Evolutionary conservation across 306 rosid genomes (phyloP).

Genomic region (Benincasa hispida): DNA sequence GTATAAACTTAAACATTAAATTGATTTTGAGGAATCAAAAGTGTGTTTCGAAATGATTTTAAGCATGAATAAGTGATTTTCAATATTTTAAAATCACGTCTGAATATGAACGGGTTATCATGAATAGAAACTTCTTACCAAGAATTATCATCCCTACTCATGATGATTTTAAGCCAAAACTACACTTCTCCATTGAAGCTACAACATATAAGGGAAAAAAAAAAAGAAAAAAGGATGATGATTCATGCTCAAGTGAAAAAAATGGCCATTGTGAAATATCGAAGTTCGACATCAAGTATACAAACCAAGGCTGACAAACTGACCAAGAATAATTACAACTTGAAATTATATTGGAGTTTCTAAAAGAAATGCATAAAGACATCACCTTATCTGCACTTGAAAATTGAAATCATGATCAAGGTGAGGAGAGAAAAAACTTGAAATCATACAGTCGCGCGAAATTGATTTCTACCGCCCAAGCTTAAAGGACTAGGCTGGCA

Average conservation of each 20-base stretch:
- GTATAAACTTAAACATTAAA: neutral
- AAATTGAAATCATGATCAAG: neutral
- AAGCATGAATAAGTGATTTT: too few species aligned
- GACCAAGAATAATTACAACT: neutral
- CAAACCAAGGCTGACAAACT: neutral
- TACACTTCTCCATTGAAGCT: neutral
- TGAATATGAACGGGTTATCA: neutral
- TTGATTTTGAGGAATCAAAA: too few species aligned
- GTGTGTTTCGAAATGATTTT: too few species aligned
- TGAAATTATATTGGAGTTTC: neutral
- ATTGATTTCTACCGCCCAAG: neutral
- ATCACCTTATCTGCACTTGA: neutral
- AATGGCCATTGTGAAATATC: neutral
- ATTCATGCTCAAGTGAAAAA: neutral
- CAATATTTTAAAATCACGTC: too few species aligned
- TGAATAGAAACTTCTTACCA: neutral
- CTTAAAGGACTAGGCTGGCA: neutral
- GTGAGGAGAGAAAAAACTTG: neutral
- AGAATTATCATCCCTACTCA: neutral
- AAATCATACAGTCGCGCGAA: neutral
- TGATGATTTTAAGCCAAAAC: neutral
- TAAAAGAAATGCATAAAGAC: neutral
- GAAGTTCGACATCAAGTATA: neutral
- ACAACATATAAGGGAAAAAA: neutral
- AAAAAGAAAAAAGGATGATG: too few species aligned